Evolutionary conservation across 495 filamentous ascomycete genomes (phyloP), one percentile per base, ranked within the genome.

Genomic region (Penicillium arizonense): DNA sequence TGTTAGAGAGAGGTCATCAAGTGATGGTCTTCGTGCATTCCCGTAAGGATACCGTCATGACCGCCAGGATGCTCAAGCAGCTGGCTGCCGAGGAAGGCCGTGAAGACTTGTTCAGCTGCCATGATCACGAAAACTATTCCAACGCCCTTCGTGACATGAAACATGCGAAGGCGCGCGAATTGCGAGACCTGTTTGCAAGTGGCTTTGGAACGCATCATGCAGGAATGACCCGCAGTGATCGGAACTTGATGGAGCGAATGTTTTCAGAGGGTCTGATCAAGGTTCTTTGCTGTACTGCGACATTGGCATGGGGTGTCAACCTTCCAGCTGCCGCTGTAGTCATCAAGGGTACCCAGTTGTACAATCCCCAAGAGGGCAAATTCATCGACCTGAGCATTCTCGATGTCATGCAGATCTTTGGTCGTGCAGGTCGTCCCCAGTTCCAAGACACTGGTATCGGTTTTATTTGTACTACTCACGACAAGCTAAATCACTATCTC

Each of bases 11-110:
- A 49, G 90, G 87, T 9, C 91, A 99, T 57, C 94, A 99, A 62
- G 82, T 97, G 45, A 99, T 99, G 94, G 92, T 99, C 0, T 98
- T 99, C 70, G 94, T 99, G 3, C 94, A 99, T 65, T 96, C 92
- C 3, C 82, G 94, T 20, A 94, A 95, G 67, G 95, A 99, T 61
- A 99, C 94, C 1, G 80, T 96, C 36, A 80, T 84, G 44, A 96
- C 93, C 0, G 92, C 94, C 20, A 88, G 87, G 52, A 88, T 83
- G 71, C 80, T 99, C 24, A 83, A 86, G 51, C 86, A 96, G 59
- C 89, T 93, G 78, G 95, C 94, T 3, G 73, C 83, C 12, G 92
- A 97, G 37, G 74, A 96, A 35, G 77, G 77, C 13, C 88, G 85
- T 53, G 72, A 83, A 8, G 85, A 92, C 56, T 77, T 99, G 0